Evolutionary conservation across 495 filamentous ascomycete species (phyloP), one percentile per base, ranked within the genome.

Genomic region (Barbatosphaeria neglecta): DNA sequence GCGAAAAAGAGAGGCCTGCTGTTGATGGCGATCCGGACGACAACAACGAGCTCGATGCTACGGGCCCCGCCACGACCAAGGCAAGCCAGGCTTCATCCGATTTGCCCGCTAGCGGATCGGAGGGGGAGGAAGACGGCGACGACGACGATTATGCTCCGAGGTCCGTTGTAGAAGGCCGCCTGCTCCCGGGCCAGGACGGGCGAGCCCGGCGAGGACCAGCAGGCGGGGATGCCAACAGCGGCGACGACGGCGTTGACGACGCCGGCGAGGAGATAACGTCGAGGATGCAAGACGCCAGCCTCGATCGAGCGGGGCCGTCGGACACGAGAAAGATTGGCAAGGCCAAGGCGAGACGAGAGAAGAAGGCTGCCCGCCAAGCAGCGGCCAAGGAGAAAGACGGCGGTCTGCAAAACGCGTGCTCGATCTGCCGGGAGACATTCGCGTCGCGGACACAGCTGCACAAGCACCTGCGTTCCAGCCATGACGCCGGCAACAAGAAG

Each of bases 321-420:
- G 45, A 56, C 13, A 50, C 47, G 28, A 70, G 62, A 46, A 87
- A 84, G 52, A 33, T 86, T 2, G 90, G 92, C 20, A 95, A 90
- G 61, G 92, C 92, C 8, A 95, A 90, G 59, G 76, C 84, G 49
- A 95, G 87, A 59, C 76, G 86, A 37, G 83, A 86, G 35, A 95
- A 88, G 62, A 87, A 79, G 55, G 83, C 83, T 16, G 83, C 84
- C 22, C 74, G 78, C 27, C 64, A 75, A 46, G 71, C 76, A 17
- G 60, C 63, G 16, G 62, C 59, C 16, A 50, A 64, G 3, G 52
- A 63, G 22, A 62, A 64, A 35, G 53, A 70, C 11, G 39, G 5
- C 13, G 20, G 24, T 11, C 13, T 13, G 22, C 20, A 24, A 41
- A 63, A 72, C 42, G 70, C 60, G 33, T 94, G 87, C 58, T 61